A percentile compares a stretch with the other conserved stretches of the same genome.
phyloP scores from a whole-genome alignment of 1,284 basidiomycete genomes.

The Waitea zeae region DNA sequence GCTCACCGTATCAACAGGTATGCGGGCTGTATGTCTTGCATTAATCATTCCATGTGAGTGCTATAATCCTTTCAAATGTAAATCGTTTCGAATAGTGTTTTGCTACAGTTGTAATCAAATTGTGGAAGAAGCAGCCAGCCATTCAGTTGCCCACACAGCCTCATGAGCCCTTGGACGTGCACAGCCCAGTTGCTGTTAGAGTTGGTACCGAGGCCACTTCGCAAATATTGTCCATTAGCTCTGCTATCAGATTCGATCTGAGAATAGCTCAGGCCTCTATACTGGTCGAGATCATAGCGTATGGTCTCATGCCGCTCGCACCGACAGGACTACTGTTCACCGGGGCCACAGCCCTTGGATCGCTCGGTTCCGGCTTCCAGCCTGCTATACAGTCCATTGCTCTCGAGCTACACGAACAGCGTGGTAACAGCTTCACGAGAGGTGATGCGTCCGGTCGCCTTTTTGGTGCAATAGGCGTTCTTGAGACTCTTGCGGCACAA shows the following conservation, averaged over 20 bases:
- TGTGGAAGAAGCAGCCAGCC: constrained; percentile 22
- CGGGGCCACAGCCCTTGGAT: constrained; percentile 22
- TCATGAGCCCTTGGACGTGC: constrained; percentile 15
- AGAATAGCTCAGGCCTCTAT: constrained; percentile 39
- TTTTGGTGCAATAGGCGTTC: constrained; percentile 59
- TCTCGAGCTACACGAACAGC: constrained; percentile 35
- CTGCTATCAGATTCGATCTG: constrained; percentile 41
- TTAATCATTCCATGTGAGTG: no score
- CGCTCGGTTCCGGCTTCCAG: constrained; percentile 38
- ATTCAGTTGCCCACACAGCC: constrained; percentile 17
- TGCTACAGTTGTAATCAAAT: constrained; percentile 31
- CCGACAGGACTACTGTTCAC: constrained; percentile 27
- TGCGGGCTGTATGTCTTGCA: no score
- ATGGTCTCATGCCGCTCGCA: constrained; percentile 29
- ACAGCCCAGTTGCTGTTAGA: constrained; percentile 3
- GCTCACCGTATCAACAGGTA: no score
- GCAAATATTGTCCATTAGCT: not conserved
- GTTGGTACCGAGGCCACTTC: constrained; percentile 4
- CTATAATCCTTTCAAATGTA: constrained; percentile 36
- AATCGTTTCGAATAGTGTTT: constrained; percentile 57
- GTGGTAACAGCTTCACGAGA: no score
- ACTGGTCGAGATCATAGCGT: constrained; percentile 36
- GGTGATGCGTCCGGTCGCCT: constrained; percentile 40
- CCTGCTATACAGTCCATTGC: constrained; percentile 54
- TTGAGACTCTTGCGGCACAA: no score